Percentiles rank a stretch among this genome's conserved stretches.
These are phyloP conservation scores for Clonostachys byssicola DNA, from an alignment of 2,329 filamentous ascomycete species.

Conservation along the genomic window DNA sequence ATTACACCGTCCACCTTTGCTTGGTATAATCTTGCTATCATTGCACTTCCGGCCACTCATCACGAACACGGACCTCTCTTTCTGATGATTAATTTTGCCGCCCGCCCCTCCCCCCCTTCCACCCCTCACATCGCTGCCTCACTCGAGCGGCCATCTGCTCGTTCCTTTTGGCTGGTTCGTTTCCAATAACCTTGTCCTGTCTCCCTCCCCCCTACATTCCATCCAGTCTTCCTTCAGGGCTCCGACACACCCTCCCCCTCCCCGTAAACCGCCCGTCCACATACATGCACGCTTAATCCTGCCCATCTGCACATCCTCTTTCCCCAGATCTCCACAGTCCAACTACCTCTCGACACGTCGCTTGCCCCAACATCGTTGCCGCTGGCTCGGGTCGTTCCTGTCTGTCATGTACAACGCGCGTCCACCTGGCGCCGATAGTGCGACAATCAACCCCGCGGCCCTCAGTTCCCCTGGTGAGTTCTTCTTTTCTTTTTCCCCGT, in stretches of 20 bases:
- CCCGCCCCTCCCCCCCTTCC: too few species aligned
- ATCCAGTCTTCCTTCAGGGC: background rate
- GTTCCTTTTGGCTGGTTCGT: too few species aligned
- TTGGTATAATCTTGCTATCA: too few species aligned
- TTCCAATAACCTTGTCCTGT: too few species aligned
- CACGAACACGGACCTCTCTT: too few species aligned
- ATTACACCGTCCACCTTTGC: too few species aligned
- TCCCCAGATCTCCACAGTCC: constrained; percentile 37
- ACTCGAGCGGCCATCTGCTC: too few species aligned
- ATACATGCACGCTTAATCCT: constrained; percentile 45
- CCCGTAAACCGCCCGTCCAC: background rate
- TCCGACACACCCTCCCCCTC: background rate
- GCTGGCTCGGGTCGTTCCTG: constrained; percentile 14
- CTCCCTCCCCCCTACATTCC: too few species aligned
- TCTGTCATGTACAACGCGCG: constrained; percentile 30
- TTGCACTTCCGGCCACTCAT: too few species aligned
- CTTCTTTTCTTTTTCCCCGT: background rate
- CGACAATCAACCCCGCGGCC: constrained; percentile 87
- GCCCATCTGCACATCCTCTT: constrained; percentile 29
- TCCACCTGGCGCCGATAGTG: constrained; percentile 75
- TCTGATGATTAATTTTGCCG: too few species aligned
- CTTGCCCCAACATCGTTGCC: constrained; percentile 25
- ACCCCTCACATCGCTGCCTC: too few species aligned
- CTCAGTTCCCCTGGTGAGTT: constrained; percentile 74
- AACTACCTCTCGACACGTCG: constrained; percentile 61